Evolutionary conservation across 768 basidiomycete genomes (phyloP).

Genomic region (Cystofilobasidium capitatum): DNA sequence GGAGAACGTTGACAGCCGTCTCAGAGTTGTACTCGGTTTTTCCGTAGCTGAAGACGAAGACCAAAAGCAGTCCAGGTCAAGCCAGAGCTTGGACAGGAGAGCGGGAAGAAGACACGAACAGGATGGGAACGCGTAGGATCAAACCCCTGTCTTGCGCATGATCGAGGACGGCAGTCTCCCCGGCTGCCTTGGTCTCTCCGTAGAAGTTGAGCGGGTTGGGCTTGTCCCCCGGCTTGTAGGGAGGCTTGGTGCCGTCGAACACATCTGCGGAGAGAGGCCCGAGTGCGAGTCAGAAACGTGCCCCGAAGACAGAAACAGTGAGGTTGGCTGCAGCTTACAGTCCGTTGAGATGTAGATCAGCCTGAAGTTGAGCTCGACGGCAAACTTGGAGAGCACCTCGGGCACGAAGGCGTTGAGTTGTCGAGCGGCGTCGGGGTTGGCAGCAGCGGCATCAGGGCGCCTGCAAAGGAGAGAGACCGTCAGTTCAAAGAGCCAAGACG

Average conservation of each 20-base stretch:
- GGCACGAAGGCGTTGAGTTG: slow-evolving; percentile 77
- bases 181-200: slow-evolving; percentile 74
- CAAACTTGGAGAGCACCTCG: slow-evolving; percentile 57
- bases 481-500: background rate
- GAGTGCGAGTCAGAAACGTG: slow-evolving; percentile 3
- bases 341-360: slow-evolving; percentile 87
- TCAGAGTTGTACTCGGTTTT: slow-evolving; percentile 74
- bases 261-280: slow-evolving; percentile 53
- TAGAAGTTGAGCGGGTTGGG: slow-evolving; percentile 85
- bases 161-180: slow-evolving; percentile 66
- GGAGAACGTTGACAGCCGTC: slow-evolving; percentile 75
- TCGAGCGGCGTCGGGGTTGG: slow-evolving; percentile 18
- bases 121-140: slow-evolving; percentile 78
- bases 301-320: background rate
- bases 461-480: background rate
- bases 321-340: slow-evolving; percentile 1
- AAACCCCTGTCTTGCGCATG: slow-evolving; percentile 50
- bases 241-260: slow-evolving; percentile 82
- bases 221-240: slow-evolving; percentile 62
- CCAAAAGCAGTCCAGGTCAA: background rate
- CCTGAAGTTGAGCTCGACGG: slow-evolving; percentile 53
- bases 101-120: slow-evolving; percentile 47
- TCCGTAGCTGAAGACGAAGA: slow-evolving; percentile 56
- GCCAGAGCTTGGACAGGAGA: background rate
- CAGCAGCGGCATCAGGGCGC: slow-evolving; percentile 22